Evolutionary conservation across 768 basidiomycete species (phyloP).

Genomic region (Mycena filopes): DNA sequence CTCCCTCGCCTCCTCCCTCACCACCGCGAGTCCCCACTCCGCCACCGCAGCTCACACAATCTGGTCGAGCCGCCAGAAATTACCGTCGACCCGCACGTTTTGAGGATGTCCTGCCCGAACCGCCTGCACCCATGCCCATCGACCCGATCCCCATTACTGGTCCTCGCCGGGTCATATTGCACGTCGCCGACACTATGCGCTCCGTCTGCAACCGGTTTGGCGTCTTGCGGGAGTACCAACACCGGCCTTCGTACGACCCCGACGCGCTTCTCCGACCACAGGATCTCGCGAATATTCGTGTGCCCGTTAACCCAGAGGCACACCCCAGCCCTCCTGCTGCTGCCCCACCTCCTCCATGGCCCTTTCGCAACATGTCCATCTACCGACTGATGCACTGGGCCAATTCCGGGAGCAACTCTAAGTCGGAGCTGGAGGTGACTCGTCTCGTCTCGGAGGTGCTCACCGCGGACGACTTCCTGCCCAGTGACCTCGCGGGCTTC

Average conservation of each 20-base stretch:
- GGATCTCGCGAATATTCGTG: conserved; percentile 30
- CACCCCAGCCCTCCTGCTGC: no score
- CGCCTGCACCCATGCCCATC: background rate
- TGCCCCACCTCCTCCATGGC: conserved; percentile 35
- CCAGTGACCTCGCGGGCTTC: conserved; percentile 27
- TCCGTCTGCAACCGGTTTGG: conserved; percentile 30
- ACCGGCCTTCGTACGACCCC: conserved; percentile 35
- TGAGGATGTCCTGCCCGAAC: background rate
- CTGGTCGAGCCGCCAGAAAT: no score
- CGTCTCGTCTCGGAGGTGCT: conserved; percentile 31
- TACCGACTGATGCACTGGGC: no score
- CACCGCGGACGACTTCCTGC: conserved; percentile 30
- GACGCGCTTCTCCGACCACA: conserved; percentile 32
- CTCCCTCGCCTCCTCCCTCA: no score
- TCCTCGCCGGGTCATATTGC: conserved; percentile 33
- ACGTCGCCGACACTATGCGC: conserved; percentile 23
- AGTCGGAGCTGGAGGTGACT: no score
- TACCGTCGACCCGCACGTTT: background rate
- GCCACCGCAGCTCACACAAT: no score
- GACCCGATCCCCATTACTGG: background rate
- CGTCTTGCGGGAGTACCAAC: conserved; percentile 36
- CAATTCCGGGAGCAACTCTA: no score
- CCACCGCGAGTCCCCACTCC: no score
- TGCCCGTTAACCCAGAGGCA: no score
- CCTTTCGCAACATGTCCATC: conserved; percentile 44